Evolutionary conservation across 495 filamentous ascomycete genomes (phyloP), one percentile per base, ranked within the genome.

Genomic region (Staphylotrichum longicolle): DNA sequence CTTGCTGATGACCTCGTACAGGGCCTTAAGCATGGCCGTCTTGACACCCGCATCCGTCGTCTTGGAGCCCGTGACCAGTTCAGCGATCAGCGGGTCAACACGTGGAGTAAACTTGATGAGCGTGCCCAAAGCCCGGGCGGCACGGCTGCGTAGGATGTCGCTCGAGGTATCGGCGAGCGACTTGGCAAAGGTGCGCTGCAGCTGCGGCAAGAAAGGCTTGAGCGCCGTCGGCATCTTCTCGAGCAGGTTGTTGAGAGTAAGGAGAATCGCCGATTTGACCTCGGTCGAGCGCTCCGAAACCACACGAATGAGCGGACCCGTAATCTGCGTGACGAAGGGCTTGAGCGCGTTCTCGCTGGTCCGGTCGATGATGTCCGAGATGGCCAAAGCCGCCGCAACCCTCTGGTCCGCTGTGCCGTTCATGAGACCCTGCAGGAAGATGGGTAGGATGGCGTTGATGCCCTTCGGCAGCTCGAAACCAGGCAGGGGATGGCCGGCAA

Each of bases 401-500:
- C 92, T 82, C 77, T 98, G 95, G 5, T 98, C 95, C 10, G 88
- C 74, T 15, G 88, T 91, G 59, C 94, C 94, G 67, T 98, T 96
- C 85, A 98, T 94, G 63, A 98, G 82, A 77, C 93, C 94, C 70
- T 98, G 94, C 64, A 98, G 76, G 84, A 98, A 98, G 66, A 98
- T 97, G 4, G 95, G 95, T 51, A 98, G 76, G 62, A 98, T 88
- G 57, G 95, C 91, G 71, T 91, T 96, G 82, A 98, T 97, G 57
- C 94, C 94, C 83, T 98, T 98, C 6, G 94, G 94, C 55, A 98
- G 78, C 57, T 86, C 84, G 79, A 98, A 98, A 33, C 94, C 94
- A 9, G 91, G 83, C 15, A 98, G 80, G 68, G 93, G 86, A 30
- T 86, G 82, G 5, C 95, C 95, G 49, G 93, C 76, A 14, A 96